Conservation (phyloP, 148 eudicot species). For the Silene latifolia region DNA sequence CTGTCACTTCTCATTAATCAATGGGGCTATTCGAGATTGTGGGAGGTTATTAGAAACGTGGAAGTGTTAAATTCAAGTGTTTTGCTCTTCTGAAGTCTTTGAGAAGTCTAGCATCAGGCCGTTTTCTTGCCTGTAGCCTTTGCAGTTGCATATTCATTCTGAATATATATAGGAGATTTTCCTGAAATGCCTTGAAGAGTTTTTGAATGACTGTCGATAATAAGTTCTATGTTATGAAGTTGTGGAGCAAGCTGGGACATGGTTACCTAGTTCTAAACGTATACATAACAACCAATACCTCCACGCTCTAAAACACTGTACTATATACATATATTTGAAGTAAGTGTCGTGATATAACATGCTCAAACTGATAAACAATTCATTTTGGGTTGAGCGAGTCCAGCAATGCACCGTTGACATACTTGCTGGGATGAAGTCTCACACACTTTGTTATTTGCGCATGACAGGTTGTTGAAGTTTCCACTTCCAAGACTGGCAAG, state of each 20-base stretch:
- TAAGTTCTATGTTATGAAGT: no score
- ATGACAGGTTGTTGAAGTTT: slow-evolving; percentile 74
- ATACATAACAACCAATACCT: background rate
- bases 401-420: background rate
- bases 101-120: background rate
- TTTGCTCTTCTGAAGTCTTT: background rate
- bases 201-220: background rate
- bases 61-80: background rate
- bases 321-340: no score
- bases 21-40: no score
- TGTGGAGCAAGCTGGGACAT: no score
- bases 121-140: background rate
- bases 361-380: no score
- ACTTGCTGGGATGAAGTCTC: background rate
- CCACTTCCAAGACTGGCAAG: slow-evolving; percentile 89
- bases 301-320: background rate
- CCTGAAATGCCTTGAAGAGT: background rate
- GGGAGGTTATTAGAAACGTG: background rate
- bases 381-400: background rate
- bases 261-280: background rate
- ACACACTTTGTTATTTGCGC: background rate
- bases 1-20: background rate
- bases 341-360: no score
- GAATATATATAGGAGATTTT: background rate
- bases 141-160: background rate